phyloP scores from a whole-genome alignment of 2,329 filamentous ascomycete genomes.

The Chaetomium olivaceum region DNA sequence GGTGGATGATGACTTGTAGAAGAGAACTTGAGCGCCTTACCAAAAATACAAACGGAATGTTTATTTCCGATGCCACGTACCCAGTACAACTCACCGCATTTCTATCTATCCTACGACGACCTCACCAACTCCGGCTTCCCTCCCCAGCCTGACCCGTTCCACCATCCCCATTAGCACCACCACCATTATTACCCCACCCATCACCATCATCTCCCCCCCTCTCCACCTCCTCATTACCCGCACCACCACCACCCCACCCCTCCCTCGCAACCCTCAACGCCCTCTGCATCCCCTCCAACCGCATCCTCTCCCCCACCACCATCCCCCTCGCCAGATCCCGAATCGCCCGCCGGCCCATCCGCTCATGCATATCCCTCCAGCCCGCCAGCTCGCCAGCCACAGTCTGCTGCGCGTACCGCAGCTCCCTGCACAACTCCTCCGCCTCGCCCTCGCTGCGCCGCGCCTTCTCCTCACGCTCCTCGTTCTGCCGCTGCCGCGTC shows the following conservation, averaged over 20 bases:
- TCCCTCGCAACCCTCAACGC: slow-evolving; percentile 65
- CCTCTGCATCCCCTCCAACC: slow-evolving; percentile 76
- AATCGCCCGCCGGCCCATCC: slow-evolving; percentile 72
- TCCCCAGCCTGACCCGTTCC: not conserved
- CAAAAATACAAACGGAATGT: not conserved
- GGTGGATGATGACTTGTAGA: not conserved
- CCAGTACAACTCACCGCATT: not conserved
- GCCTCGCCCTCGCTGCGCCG: slow-evolving; percentile 69
- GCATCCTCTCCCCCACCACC: slow-evolving; percentile 76
- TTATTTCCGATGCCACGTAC: not conserved
- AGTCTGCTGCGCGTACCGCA: slow-evolving; percentile 89
- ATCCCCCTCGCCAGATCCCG: slow-evolving; percentile 74
- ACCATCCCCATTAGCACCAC: not conserved
- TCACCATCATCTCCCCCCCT: not conserved
- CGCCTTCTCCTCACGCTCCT: slow-evolving; percentile 81
- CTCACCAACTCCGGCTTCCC: slow-evolving; percentile 2
- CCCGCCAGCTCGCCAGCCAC: slow-evolving; percentile 89
- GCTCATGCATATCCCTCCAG: slow-evolving; percentile 88
- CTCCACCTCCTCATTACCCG: not conserved
- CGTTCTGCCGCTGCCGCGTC: slow-evolving; percentile 75
- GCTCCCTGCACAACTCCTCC: slow-evolving; percentile 72
- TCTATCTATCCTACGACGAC: not conserved
- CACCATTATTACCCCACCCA: not conserved
- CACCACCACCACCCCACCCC: not conserved
- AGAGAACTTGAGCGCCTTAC: not conserved